A percentile compares a stretch with the other conserved stretches of the same genome.
These are phyloP conservation scores for Dalbergia cochinchinensis DNA, from an alignment of 306 rosid genomes.

Conservation along the genomic window DNA sequence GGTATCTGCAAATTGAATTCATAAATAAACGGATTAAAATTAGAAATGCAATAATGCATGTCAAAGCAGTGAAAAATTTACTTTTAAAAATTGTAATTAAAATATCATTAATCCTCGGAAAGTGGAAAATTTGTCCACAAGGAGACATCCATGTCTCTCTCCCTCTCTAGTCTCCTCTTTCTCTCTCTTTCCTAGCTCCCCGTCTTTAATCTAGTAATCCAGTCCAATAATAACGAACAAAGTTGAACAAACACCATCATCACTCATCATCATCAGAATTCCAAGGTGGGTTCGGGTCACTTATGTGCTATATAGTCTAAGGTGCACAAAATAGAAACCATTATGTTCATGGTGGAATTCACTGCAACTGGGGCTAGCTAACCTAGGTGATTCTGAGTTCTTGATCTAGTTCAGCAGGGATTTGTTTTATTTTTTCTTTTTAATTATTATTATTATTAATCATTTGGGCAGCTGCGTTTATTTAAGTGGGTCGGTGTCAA, in stretches of 20 bases:
- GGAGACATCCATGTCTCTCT: slow-evolving; percentile 50
- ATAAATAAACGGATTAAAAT: no score
- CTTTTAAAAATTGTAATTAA: slow-evolving; percentile 8
- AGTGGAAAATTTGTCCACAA: slow-evolving; percentile 61
- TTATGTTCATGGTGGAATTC: slow-evolving; percentile 21
- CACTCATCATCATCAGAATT: slow-evolving; percentile 47
- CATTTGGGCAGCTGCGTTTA: slow-evolving; percentile 39
- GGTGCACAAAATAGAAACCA: slow-evolving; percentile 7
- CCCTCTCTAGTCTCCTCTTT: slow-evolving; percentile 7
- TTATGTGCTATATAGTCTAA: slow-evolving; percentile 34
- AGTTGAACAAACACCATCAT: slow-evolving; percentile 34
- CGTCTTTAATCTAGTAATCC: slow-evolving; percentile 47
- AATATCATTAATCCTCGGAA: slow-evolving; percentile 52
- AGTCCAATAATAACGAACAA: not conserved
- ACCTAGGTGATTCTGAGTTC: slow-evolving; percentile 8
- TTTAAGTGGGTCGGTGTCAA: slow-evolving; percentile 48
- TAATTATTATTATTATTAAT: not conserved
- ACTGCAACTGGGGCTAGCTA: slow-evolving; percentile 15
- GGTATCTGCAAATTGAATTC: no score
- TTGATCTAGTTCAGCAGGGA: slow-evolving; percentile 45
- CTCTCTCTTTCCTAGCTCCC: slow-evolving; percentile 31
- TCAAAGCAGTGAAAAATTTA: no score
- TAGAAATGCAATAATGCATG: no score
- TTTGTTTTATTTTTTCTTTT: not conserved
- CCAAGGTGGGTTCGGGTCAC: slow-evolving; percentile 51